Evolutionary conservation across 768 basidiomycete genomes (phyloP).

Genomic region (Tylopilus rubrobrunneus): DNA sequence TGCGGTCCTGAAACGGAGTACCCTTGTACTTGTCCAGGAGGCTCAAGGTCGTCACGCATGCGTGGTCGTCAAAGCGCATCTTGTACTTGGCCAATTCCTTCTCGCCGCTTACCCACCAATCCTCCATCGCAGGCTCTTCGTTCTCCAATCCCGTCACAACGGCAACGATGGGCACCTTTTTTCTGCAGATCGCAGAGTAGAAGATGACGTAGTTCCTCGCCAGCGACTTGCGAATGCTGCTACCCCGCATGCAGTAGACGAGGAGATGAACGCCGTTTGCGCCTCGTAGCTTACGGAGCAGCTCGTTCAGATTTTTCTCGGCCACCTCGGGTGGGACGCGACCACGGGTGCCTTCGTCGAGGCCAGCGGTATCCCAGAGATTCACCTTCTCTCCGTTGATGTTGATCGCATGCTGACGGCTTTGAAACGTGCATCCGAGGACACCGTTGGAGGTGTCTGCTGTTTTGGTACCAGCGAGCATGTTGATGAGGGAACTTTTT

Average conservation of each 20-base stretch:
- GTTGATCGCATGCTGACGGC: conserved; percentile 18
- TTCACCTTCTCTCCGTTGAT: conserved; percentile 16
- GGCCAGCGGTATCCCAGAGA: conserved; percentile 34
- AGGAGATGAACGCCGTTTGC: conserved; percentile 30
- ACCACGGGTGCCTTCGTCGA: conserved; percentile 27
- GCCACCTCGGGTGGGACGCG: conserved; percentile 24
- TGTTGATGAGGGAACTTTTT: conserved; percentile 44
- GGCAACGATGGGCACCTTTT: conserved; percentile 29
- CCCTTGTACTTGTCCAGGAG: conserved; percentile 6
- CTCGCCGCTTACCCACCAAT: conserved; percentile 38
- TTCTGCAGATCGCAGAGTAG: conserved; percentile 28
- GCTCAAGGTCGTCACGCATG: conserved; percentile 38
- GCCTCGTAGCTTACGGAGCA: conserved; percentile 30
- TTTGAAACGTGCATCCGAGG: conserved; percentile 36
- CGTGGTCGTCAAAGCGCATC: conserved; percentile 39
- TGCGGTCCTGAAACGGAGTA: conserved; percentile 17
- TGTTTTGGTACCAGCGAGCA: conserved; percentile 30
- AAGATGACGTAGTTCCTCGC: conserved; percentile 31
- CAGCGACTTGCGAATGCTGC: conserved; percentile 23
- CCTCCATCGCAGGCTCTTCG: conserved; percentile 29
- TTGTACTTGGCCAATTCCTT: conserved; percentile 27
- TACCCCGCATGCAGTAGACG: conserved; percentile 33
- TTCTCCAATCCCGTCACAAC: conserved; percentile 35
- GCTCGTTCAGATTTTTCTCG: conserved; percentile 20
- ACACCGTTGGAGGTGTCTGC: conserved; percentile 32